phyloP scores from a whole-genome alignment of 2,329 filamentous ascomycete genomes.

The Venturia asperata region DNA sequence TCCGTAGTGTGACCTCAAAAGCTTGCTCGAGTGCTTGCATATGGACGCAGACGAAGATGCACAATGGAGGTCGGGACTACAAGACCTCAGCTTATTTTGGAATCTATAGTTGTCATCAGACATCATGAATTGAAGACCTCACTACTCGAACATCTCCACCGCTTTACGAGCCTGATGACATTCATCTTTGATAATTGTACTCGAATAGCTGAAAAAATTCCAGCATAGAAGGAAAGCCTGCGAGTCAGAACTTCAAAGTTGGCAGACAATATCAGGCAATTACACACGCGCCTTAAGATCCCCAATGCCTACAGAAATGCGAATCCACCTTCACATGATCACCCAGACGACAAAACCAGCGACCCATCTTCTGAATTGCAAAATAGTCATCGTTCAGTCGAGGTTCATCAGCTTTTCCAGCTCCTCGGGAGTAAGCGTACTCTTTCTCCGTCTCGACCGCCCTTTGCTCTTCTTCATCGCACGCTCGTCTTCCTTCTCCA shows the following conservation, averaged over 20 bases:
- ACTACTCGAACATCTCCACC: not conserved
- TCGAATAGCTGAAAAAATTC: not conserved
- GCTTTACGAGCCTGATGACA: too few species aligned
- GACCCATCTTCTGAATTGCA: not conserved
- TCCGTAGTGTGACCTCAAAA: not conserved
- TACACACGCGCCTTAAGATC: not conserved
- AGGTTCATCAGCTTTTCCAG: slow-evolving; percentile 43
- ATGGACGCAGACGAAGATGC: not conserved
- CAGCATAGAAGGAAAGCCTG: not conserved
- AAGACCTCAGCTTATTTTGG: not conserved
- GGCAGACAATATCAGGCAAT: not conserved
- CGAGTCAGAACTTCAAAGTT: not conserved
- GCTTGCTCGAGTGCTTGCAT: not conserved
- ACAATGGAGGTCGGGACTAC: not conserved
- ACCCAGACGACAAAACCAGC: not conserved
- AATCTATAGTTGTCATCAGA: not conserved
- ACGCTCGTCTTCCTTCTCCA: slow-evolving; percentile 22
- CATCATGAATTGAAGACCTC: not conserved
- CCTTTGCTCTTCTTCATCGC: slow-evolving; percentile 43
- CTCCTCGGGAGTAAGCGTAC: slow-evolving; percentile 69
- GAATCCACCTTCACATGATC: not conserved
- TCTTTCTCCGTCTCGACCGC: slow-evolving; percentile 59
- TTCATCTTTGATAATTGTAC: too few species aligned
- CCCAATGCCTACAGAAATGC: slow-evolving; percentile 3
- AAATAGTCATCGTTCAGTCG: not conserved